These are phyloP conservation scores for Penicillium tannophilum DNA, from an alignment of 495 filamentous ascomycete genomes.

Conservation along the genomic window DNA sequence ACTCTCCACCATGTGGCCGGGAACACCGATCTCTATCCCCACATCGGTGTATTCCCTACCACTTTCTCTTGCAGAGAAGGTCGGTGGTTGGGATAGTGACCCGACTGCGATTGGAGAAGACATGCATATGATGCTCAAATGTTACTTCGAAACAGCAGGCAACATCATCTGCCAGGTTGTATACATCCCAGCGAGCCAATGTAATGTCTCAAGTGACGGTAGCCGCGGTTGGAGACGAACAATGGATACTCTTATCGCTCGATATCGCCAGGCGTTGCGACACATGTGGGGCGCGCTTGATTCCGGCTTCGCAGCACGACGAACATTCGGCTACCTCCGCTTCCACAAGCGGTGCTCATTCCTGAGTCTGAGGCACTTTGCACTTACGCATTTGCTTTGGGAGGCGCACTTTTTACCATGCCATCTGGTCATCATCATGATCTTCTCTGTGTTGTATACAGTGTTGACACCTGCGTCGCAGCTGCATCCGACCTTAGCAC, in stretches of 20 bases:
- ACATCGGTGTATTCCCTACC: constrained; percentile 72
- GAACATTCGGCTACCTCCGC: constrained; percentile 29
- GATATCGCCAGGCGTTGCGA: constrained; percentile 65
- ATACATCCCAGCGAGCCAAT: constrained; percentile 65
- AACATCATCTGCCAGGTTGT: constrained; percentile 55
- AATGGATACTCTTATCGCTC: constrained; percentile 54
- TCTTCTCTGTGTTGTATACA: constrained; percentile 59
- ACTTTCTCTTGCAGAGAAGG: constrained; percentile 60
- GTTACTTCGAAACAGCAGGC: constrained; percentile 69
- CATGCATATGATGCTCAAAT: constrained; percentile 75
- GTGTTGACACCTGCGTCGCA: constrained; percentile 45
- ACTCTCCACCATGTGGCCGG: constrained; percentile 63
- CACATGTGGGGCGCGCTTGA: constrained; percentile 77
- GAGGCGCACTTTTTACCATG: constrained; percentile 71
- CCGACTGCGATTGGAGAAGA: constrained; percentile 71
- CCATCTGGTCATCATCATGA: constrained; percentile 60
- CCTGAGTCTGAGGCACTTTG: constrained; percentile 32
- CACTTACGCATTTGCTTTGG: constrained; percentile 62
- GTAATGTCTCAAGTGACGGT: constrained; percentile 61
- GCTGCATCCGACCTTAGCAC: constrained; percentile 51
- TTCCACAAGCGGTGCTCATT: constrained; percentile 29
- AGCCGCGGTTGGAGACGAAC: constrained; percentile 48
- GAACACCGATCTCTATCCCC: constrained; percentile 61
- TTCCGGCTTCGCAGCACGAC: constrained; percentile 56
- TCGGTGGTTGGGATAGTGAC: constrained; percentile 68